Conservation (phyloP, 2,329 filamentous ascomycete genomes). For the Claviceps spartinae region DNA sequence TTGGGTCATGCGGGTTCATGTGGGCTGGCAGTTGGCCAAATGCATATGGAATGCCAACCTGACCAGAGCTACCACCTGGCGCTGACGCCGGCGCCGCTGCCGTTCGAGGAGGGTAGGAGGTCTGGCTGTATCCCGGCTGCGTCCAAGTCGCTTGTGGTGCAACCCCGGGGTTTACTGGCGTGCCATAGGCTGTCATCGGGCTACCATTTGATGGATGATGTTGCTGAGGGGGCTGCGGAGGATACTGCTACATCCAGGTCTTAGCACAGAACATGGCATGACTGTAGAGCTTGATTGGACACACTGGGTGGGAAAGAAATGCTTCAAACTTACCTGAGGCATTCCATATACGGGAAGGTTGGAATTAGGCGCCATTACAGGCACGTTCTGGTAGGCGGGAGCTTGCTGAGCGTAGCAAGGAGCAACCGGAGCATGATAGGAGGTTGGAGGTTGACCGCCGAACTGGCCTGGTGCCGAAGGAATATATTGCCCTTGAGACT, state of each 20-base stretch:
- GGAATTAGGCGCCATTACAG: conserved; percentile 27
- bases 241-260: conserved; percentile 14
- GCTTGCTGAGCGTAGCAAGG: conserved; percentile 31
- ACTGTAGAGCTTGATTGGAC: not conserved
- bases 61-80: conserved; percentile 14
- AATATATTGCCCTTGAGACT: conserved; percentile 35
- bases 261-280: not conserved
- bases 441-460: conserved; percentile 28
- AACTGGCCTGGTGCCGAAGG: conserved; percentile 30
- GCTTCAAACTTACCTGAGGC: conserved; percentile 27
- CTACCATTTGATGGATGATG: conserved; percentile 20
- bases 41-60: conserved; percentile 44
- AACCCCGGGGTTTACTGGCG: conserved; percentile 18
- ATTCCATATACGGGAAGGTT: conserved; percentile 34
- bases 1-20: conserved; percentile 55
- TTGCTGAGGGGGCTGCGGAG: conserved; percentile 15
- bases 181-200: conserved; percentile 24
- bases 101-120: conserved; percentile 18
- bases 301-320: not conserved
- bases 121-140: conserved; percentile 21
- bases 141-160: conserved; percentile 22
- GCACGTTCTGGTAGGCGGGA: conserved; percentile 30
- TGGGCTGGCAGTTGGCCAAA: conserved; percentile 68
- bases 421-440: conserved; percentile 33
- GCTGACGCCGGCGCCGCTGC: conserved; percentile 13